Evolutionary conservation across 73 alveolate species (phyloP).

Genomic region (Paramecium pentaurelia): DNA sequence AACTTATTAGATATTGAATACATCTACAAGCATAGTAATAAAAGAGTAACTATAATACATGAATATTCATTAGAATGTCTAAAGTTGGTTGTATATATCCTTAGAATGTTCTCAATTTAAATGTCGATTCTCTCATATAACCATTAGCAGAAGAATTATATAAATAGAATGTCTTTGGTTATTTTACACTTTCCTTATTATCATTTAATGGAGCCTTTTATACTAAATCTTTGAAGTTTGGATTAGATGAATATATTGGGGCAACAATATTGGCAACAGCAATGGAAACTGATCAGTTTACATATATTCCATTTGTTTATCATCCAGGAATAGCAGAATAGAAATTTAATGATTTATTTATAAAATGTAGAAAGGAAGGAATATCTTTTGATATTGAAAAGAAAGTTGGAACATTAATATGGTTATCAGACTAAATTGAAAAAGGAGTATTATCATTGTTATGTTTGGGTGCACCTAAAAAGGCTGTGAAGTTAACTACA

Average conservation of each 20-base stretch:
- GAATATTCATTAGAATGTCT: not conserved
- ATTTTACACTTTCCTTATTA: not conserved
- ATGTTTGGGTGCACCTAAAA: slow-evolving; percentile 41
- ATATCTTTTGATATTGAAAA: slow-evolving; percentile 27
- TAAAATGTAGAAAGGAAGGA: slow-evolving; percentile 18
- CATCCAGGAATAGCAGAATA: slow-evolving; percentile 39
- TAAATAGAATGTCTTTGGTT: slow-evolving; percentile 1
- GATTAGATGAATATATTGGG: slow-evolving; percentile 2
- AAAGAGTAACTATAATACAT: not conserved
- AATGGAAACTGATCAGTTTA: not conserved
- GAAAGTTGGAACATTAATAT: not conserved
- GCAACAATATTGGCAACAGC: not conserved
- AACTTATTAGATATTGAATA: not conserved
- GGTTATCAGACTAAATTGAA: not conserved
- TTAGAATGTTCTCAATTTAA: not conserved
- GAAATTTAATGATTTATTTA: slow-evolving; percentile 16
- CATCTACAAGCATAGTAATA: slow-evolving; percentile 14
- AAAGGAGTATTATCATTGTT: slow-evolving; percentile 4
- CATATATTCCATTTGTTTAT: slow-evolving; percentile 22
- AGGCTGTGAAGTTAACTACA: not conserved
- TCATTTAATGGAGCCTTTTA: not conserved
- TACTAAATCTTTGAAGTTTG: slow-evolving; percentile 26
- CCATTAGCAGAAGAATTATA: slow-evolving; percentile 20
- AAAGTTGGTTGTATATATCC: slow-evolving; percentile 12
- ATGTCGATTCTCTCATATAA: not conserved